These are phyloP conservation scores for Mrakia blollopis DNA, from an alignment of 768 basidiomycete genomes.

Conservation along the genomic window DNA sequence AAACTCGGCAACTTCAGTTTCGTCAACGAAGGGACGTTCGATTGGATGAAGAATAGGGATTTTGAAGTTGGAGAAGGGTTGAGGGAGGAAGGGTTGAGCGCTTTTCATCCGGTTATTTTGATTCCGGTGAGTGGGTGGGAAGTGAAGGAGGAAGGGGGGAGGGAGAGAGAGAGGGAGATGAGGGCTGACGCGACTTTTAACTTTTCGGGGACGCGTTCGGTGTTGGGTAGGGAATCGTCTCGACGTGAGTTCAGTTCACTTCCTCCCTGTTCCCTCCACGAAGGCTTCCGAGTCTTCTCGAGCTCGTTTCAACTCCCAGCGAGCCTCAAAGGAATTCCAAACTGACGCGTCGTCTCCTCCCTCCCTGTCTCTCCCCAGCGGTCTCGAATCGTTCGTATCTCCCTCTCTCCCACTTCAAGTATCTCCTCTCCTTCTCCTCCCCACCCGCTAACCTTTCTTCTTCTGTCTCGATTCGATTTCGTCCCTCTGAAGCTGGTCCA, in stretches of 20 bases:
- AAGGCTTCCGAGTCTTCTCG: too few species aligned
- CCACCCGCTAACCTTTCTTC: conserved; percentile 42
- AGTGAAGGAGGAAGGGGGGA: not conserved
- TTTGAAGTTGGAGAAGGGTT: conserved; percentile 28
- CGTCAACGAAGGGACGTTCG: conserved; percentile 18
- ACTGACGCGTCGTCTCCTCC: not conserved
- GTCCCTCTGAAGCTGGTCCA: conserved; percentile 63
- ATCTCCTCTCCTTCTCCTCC: conserved; percentile 43
- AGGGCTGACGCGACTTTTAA: not conserved
- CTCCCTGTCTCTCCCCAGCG: not conserved
- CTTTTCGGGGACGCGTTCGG: not conserved
- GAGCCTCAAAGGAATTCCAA: not conserved
- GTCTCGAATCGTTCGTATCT: conserved; percentile 3
- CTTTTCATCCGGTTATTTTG: conserved; percentile 27
- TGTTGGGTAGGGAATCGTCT: conserved; percentile 24
- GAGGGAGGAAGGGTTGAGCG: conserved; percentile 18
- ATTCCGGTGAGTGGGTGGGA: conserved; percentile 15
- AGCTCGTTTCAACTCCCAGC: not conserved
- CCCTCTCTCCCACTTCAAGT: not conserved
- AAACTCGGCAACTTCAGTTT: conserved; percentile 16
- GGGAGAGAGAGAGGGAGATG: not conserved
- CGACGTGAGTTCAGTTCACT: conserved; percentile 4
- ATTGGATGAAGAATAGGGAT: conserved; percentile 33
- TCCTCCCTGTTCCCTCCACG: not conserved
- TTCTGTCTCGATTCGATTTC: too few species aligned